Evolutionary conservation across 2,329 filamentous ascomycete species (phyloP).

Genomic region (Stachybotrys chlorohalonatus): DNA sequence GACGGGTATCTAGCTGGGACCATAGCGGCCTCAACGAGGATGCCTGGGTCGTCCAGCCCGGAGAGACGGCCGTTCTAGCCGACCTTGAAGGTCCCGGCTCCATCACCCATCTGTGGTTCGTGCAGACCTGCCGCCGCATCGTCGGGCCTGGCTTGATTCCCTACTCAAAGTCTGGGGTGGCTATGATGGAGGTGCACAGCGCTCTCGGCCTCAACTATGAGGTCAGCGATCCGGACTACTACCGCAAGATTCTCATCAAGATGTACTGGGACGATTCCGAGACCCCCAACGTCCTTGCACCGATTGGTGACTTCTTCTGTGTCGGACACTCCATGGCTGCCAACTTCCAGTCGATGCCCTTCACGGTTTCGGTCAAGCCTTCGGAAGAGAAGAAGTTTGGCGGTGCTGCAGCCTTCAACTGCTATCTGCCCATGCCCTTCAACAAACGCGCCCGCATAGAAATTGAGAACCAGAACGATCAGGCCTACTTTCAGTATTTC

Average conservation of each 20-base stretch:
- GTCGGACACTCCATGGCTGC: conserved; percentile 21
- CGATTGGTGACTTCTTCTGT: conserved; percentile 22
- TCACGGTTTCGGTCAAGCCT: conserved; percentile 21
- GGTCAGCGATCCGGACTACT: conserved; percentile 23
- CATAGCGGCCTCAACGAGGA: conserved; percentile 21
- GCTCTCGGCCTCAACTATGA: conserved; percentile 21
- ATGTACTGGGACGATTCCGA: conserved; percentile 25
- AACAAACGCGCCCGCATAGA: conserved; percentile 24
- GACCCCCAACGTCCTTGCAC: conserved; percentile 19
- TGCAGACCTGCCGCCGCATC: conserved; percentile 23
- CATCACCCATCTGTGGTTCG: conserved; percentile 22
- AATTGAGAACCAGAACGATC: conserved; percentile 22
- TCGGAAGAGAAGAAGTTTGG: conserved; percentile 23
- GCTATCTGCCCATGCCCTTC: conserved; percentile 22
- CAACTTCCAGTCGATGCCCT: conserved; percentile 23
- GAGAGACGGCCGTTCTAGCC: conserved; percentile 17
- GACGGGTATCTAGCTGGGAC: conserved; percentile 20
- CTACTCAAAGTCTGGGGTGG: conserved; percentile 22
- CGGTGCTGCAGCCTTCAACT: conserved; percentile 22
- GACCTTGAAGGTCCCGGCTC: conserved; percentile 21
- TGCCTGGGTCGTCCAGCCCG: conserved; percentile 19
- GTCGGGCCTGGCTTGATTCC: conserved; percentile 21
- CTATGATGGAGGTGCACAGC: conserved; percentile 24
- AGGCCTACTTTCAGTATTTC: conserved; percentile 24
- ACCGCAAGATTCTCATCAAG: conserved; percentile 23